Evolutionary conservation across 495 filamentous ascomycete genomes (phyloP), one percentile per base, ranked within the genome.

Genomic region (Apodospora peruviana): DNA sequence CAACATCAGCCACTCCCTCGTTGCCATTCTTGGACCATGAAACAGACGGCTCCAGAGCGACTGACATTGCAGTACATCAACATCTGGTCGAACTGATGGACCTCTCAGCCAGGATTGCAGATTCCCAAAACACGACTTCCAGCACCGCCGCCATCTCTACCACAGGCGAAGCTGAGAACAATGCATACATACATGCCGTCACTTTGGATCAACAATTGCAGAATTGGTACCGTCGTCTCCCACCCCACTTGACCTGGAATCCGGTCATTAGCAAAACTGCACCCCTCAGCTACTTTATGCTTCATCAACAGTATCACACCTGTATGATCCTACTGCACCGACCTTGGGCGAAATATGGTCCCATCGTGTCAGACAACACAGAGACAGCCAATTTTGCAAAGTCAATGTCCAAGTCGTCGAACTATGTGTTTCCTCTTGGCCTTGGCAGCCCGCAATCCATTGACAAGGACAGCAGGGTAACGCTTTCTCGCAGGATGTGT

Each of bases 241-340:
- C 76, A 29, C 68, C 67, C 12, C 57, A 65, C 29, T 49, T 80
- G 27, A 52, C 61, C 4, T 80, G 75, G 74, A 72, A 62, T 27
- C 69, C 70, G 3, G 57, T 57, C 21, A 80, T 78, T 55, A 71
- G 73, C 50, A 66, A 72, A 42, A 57, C 64, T 1, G 76, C 76
- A 0, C 76, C 72, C 0, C 59, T 67, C 43, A 71, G 73, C 14
- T 78, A 73, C 56, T 80, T 78, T 52, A 54, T 78, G 5, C 62
- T 78, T 0, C 76, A 78, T 49, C 67, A 76, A 52, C 74, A 78
- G 52, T 80, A 77, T 48, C 70, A 80, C 45, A 61, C 66, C 16
- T 68, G 63, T 48, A 62, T 74, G 40, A 75, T 78, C 22, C 58
- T 78, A 1, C 66, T 79, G 7, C 74, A 77, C 48, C 58, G 76